Evolutionary conservation across 2,329 filamentous ascomycete species (phyloP).

Genomic region (Ambrosiella xylebori): DNA sequence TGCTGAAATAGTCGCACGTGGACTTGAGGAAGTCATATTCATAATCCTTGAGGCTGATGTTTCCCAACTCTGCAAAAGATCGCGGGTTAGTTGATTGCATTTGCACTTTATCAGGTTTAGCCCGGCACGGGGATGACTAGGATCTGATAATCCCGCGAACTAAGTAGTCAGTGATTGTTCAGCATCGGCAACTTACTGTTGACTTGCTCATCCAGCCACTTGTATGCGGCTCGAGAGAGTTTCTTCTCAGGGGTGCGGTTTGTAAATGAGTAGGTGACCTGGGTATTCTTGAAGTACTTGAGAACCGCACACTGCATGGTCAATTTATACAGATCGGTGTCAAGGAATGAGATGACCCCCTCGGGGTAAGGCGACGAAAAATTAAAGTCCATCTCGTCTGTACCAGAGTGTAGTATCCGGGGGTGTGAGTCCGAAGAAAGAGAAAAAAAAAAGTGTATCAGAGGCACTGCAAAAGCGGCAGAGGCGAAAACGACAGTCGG

Average conservation of each 20-base stretch:
- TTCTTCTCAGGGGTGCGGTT: constrained; percentile 93
- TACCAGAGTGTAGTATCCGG: background rate
- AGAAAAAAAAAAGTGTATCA: background rate
- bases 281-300: constrained; percentile 70
- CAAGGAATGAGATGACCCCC: constrained; percentile 66
- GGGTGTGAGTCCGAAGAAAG: background rate
- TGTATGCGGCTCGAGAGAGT: constrained; percentile 63
- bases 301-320: constrained; percentile 97
- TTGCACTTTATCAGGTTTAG: background rate
- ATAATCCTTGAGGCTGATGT: constrained; percentile 60
- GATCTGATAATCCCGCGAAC: background rate
- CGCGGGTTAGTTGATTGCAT: background rate
- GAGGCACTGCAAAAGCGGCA: too few relatives aligned
- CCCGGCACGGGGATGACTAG: background rate
- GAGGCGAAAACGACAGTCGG: too few relatives aligned
- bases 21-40: constrained; percentile 64
- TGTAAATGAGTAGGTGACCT: constrained; percentile 84
- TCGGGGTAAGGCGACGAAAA: constrained; percentile 50
- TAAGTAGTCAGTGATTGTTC: background rate
- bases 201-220: constrained; percentile 74
- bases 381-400: constrained; percentile 42
- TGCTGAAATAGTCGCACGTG: constrained; percentile 64
- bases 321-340: constrained; percentile 82
- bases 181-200: constrained; percentile 36
- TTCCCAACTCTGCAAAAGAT: constrained; percentile 48